Evolutionary conservation across 257 asterid species (phyloP).

Genomic region (Sherardia arvensis): DNA sequence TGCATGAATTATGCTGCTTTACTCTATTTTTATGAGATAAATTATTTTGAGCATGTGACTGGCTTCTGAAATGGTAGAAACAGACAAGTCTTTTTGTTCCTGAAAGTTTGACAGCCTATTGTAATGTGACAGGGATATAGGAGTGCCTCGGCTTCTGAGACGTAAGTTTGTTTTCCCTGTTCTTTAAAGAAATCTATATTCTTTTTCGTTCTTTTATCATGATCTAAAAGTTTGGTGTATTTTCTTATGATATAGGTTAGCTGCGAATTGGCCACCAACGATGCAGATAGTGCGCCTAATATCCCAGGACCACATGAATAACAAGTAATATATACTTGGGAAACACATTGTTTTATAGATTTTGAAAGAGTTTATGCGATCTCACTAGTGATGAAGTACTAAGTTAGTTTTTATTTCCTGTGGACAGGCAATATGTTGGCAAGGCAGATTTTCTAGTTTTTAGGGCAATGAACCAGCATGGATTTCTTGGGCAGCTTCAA

Average conservation of each 20-base stretch:
- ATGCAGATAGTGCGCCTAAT: constrained; percentile 79
- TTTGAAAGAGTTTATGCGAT: constrained; percentile 4
- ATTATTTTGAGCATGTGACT: not conserved
- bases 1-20: not conserved
- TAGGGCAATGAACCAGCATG: constrained; percentile 89
- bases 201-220: not conserved
- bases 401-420: constrained; percentile 1
- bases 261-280: constrained; percentile 86
- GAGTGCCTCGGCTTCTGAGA: constrained; percentile 77
- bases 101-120: not conserved
- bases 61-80: too few species aligned
- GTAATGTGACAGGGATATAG: constrained; percentile 63
- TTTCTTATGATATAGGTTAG: constrained; percentile 45
- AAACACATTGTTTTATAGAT: constrained; percentile 9
- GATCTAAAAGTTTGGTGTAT: not conserved
- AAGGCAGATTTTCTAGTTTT: constrained; percentile 81
- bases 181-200: not conserved
- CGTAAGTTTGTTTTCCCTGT: constrained; percentile 30
- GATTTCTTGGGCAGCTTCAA: constrained; percentile 80
- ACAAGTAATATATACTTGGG: constrained; percentile 47
- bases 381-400: not conserved
- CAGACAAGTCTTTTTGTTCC: too few species aligned
- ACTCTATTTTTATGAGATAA: not conserved
- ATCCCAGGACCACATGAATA: constrained; percentile 88
- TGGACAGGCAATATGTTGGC: constrained; percentile 64